Evolutionary conservation across 306 rosid species (phyloP), one percentile per base, ranked within the genome.

Genomic region (Cicer yamashitae): DNA sequence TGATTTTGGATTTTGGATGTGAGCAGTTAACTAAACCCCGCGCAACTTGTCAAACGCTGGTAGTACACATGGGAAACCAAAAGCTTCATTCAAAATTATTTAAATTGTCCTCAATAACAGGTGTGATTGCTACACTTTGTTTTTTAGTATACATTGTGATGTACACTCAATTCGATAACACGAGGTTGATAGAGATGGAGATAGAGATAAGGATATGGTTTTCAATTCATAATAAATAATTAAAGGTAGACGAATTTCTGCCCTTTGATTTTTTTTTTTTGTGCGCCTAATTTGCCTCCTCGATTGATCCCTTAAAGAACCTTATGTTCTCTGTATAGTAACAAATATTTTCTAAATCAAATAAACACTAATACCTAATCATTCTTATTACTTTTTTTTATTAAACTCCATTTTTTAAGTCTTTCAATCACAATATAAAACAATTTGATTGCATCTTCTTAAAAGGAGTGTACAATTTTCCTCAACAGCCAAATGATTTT

Each of bases 11-110:
- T 68, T 74, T 79, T 79, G 48, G 78, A 59, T 74, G 37, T 77
- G 74, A 8, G 65, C 62, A 12, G 61, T 11, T 86, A 71, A 82
- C 84, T 80, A 84, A 86, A 71, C 83, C 44, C 25, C n/a, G 10
- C 47, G 52, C 82, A 82, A 82, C 84, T 75, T 80, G 83, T 86
- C 91, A 73, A 74, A 25, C 22, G 12, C 58, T 46, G 43, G 58
- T 59, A 8, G 56, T 20, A 14, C 25, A 9, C 37, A 57, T 67
- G 71, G 68, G 71, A 39, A 34, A 73, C 48, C n/a, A 65, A 77
- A 67, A 46, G 80, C 17, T 44, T 43, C 41, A 11, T 64, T 56
- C 34, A 67, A 51, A 71, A 25, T 51, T 65, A 81, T 66, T 59
- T 59, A 65, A 40, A 18, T 65, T 17, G 53, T 14, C 43, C 77